phyloP scores from a whole-genome alignment of 768 basidiomycete genomes.

The Termitomyces eurrhizus region DNA sequence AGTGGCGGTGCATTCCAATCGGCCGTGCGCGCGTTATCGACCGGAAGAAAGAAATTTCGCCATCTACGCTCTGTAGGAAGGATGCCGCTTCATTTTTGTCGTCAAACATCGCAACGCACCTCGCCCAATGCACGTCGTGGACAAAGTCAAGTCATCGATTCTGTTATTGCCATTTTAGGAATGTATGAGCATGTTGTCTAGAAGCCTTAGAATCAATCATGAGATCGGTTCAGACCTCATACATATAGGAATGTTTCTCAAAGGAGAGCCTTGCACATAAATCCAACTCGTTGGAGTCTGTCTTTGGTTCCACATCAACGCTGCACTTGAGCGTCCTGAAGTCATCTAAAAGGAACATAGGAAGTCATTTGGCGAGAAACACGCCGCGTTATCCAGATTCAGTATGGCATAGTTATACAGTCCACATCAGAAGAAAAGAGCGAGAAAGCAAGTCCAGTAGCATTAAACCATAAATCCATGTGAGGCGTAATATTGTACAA shows the following conservation, averaged over 20 bases:
- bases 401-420: background rate
- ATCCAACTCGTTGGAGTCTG: no score
- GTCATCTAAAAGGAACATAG: no score
- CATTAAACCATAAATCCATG: background rate
- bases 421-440: background rate
- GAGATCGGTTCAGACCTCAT: background rate
- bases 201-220: background rate
- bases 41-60: conserved; percentile 84
- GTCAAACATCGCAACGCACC: conserved; percentile 16
- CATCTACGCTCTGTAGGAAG: conserved; percentile 71
- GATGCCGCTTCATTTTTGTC: conserved; percentile 19
- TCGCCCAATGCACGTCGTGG: conserved; percentile 4
- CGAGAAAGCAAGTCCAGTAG: background rate
- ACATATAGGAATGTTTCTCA: no score
- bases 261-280: no score
- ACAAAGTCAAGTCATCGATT: background rate
- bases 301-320: no score
- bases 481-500: conserved; percentile 6
- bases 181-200: conserved; percentile 8
- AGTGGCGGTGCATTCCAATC: conserved; percentile 79
- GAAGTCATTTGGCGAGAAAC: no score
- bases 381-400: no score
- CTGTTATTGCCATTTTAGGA: conserved; percentile 9
- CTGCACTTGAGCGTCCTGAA: no score
- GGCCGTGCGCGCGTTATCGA: conserved; percentile 79